These are phyloP conservation scores for Alloteropsis semialata DNA, from an alignment of 176 grass and related monocot species.

Conservation along the genomic window DNA sequence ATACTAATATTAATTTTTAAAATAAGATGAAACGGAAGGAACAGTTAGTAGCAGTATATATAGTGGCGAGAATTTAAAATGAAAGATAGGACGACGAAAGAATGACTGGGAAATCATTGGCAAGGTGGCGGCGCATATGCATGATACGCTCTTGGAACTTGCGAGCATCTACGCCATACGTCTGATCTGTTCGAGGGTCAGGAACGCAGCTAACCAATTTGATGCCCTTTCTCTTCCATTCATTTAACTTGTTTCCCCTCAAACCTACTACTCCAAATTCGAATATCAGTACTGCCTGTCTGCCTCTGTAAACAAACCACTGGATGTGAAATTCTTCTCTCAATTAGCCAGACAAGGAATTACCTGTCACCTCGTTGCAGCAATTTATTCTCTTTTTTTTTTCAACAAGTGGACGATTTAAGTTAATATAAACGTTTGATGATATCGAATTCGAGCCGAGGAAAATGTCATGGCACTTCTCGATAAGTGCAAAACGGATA, in stretches of 20 bases:
- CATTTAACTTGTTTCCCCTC: not conserved
- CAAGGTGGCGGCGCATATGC: not conserved
- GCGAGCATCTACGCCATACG: conserved; percentile 38
- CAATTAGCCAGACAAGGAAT: not conserved
- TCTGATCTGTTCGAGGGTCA: not conserved
- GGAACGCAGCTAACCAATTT: conserved; percentile 12
- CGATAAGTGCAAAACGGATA: not conserved
- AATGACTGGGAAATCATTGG: not conserved
- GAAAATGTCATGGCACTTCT: not conserved
- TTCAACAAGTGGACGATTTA: not conserved
- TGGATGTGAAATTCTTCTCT: not conserved
- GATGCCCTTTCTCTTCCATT: not conserved
- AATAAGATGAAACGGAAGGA: too few relatives aligned
- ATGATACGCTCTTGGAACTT: conserved; percentile 34
- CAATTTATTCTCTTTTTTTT: not conserved
- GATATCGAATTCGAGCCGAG: not conserved
- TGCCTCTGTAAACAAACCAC: not conserved
- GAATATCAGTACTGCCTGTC: not conserved
- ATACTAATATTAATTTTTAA: too few relatives aligned
- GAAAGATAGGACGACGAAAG: not conserved
- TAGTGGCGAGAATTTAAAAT: not conserved
- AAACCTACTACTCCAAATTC: not conserved
- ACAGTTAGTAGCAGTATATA: too few relatives aligned
- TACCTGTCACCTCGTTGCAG: not conserved
- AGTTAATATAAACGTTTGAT: not conserved